A percentile compares a stretch with the other conserved stretches of the same genome.
Conservation (phyloP, 2,329 filamentous ascomycete species). For the Colletotrichum eremochloae region DNA sequence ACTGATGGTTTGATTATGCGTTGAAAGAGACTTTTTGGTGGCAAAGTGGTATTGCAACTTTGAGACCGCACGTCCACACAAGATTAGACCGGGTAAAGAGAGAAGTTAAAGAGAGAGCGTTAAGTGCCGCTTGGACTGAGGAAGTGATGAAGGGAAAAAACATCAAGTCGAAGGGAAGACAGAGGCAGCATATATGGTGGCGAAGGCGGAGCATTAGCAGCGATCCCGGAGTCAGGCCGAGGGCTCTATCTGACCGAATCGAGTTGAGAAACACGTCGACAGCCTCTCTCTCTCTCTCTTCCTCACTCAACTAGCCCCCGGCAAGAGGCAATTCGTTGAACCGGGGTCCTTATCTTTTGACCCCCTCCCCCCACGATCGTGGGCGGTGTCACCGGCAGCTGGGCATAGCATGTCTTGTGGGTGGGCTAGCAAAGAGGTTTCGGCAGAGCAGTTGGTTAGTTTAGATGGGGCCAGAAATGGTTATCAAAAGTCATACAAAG, state of each 20-base stretch:
- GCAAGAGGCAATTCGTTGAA: conserved; percentile 6
- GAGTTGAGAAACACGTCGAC: conserved; percentile 7
- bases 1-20: background rate
- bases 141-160: background rate
- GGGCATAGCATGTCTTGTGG: background rate
- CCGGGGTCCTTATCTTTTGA: conserved; percentile 40
- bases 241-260: conserved; percentile 9
- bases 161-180: conserved; percentile 20
- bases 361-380: conserved; percentile 41
- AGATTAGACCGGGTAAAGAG: conserved; percentile 24
- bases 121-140: conserved; percentile 29
- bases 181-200: conserved; percentile 40
- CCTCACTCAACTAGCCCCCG: conserved; percentile 8
- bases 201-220: conserved; percentile 37
- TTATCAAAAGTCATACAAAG: background rate
- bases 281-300: background rate
- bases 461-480: background rate
- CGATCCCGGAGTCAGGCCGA: conserved; percentile 40
- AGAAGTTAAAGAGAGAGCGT: conserved; percentile 2
- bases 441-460: background rate
- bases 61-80: conserved; percentile 2
- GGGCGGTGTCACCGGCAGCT: conserved; percentile 39
- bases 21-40: background rate
- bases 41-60: background rate
- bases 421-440: conserved; percentile 19